Conservation (phyloP, 345 rosid genomes). For the Isatis tinctoria region DNA sequence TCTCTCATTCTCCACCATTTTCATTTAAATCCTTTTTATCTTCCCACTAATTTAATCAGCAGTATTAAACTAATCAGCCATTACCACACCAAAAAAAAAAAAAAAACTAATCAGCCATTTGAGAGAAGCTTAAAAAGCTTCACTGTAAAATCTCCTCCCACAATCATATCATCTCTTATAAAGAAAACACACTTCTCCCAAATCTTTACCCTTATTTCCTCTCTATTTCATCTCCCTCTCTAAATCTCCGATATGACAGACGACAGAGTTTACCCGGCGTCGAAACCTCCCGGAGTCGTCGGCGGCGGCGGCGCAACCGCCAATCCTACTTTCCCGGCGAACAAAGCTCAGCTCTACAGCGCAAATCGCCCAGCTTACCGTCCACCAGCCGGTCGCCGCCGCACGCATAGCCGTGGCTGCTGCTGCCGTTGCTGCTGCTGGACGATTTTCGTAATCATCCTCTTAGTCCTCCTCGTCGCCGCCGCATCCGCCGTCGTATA, state of each 20-base stretch:
- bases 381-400: constrained; percentile 52
- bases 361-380: constrained; percentile 75
- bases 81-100: too few species aligned
- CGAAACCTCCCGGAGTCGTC: constrained; percentile 41
- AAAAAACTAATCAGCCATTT: not conserved
- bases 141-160: constrained; percentile 1
- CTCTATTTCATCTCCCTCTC: not conserved
- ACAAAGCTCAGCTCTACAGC: constrained; percentile 66
- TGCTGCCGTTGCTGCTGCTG: constrained; percentile 63
- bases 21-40: not conserved
- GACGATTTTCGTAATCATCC: constrained; percentile 43
- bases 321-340: constrained; percentile 55
- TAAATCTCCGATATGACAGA: constrained; percentile 38
- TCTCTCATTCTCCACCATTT: constrained; percentile 5
- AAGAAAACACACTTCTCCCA: not conserved
- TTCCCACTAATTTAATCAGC: not conserved
- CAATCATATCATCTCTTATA: not conserved
- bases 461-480: constrained; percentile 47
- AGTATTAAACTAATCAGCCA: not conserved
- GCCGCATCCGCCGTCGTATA: constrained; percentile 53
- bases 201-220: constrained; percentile 2
- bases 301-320: constrained; percentile 13
- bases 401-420: constrained; percentile 42
- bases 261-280: constrained; percentile 62
- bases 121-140: not conserved